Evolutionary conservation across 768 basidiomycete genomes (phyloP).

Genomic region (Amanita rubescens): DNA sequence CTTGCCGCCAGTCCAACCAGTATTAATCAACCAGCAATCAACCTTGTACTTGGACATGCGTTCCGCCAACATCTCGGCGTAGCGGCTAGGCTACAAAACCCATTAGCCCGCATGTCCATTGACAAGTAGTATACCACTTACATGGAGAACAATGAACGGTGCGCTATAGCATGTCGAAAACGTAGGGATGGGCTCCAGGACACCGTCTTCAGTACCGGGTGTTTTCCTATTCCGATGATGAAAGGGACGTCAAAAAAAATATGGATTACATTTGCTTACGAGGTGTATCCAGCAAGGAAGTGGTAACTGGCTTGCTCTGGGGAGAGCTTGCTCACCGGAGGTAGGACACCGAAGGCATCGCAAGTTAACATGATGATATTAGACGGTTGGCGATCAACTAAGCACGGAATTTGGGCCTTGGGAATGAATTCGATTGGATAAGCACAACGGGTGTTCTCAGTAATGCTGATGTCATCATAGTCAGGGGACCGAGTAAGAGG

Average conservation of each 20-base stretch:
- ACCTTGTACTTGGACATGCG: constrained; percentile 87
- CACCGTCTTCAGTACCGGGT: constrained; percentile 97
- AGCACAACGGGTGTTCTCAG: constrained; percentile 98
- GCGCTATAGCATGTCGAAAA: constrained; percentile 99
- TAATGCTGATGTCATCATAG: constrained; percentile 95
- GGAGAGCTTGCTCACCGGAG: constrained; percentile 87
- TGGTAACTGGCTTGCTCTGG: constrained; percentile 97
- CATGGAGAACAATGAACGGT: constrained; percentile 98
- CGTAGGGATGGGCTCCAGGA: constrained; percentile 96
- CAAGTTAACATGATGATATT: constrained; percentile 98
- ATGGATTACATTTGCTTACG: constrained; percentile 35
- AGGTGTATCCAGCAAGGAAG: constrained; percentile 95
- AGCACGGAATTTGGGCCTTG: constrained; percentile 91
- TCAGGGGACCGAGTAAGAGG: constrained; percentile 76
- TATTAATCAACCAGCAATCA: constrained; percentile 98
- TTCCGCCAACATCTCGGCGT: constrained; percentile 95
- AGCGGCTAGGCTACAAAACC: constrained; percentile 67
- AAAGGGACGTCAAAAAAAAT: constrained; percentile 9
- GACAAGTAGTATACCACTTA: constrained; percentile 25
- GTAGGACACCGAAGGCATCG: constrained; percentile 97
- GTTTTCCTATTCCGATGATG: constrained; percentile 59
- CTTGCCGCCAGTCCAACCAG: constrained; percentile 93
- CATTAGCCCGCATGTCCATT: neutral
- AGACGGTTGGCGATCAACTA: constrained; percentile 78
- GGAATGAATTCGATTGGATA: constrained; percentile 98